These are phyloP conservation scores for Leishmania turanica DNA, from an alignment of 208 protist species.

Conservation along the genomic window DNA sequence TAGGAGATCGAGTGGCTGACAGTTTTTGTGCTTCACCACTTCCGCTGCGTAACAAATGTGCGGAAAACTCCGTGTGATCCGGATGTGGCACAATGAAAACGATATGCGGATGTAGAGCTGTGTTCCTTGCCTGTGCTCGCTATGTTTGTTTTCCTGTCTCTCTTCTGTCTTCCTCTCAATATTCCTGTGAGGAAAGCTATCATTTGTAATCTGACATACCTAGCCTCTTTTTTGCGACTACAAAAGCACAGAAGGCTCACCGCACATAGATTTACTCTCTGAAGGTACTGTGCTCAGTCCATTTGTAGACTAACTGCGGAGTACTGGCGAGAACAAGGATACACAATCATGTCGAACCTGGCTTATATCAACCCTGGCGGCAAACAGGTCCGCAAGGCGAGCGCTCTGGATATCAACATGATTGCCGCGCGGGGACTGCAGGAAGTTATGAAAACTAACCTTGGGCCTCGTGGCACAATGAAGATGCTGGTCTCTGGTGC, in stretches of 20 bases:
- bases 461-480: slow-evolving; percentile 99
- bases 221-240: background rate
- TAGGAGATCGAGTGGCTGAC: background rate
- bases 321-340: slow-evolving; percentile 18
- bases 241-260: background rate
- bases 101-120: background rate
- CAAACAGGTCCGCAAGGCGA: slow-evolving; percentile 78
- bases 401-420: slow-evolving; percentile 98
- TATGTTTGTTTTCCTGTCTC: slow-evolving; percentile 3
- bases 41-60: background rate
- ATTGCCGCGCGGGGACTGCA: slow-evolving; percentile 97
- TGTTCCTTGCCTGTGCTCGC: background rate
- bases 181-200: background rate
- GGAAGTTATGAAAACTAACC: slow-evolving; percentile 98
- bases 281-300: too few species aligned
- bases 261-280: background rate
- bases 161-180: background rate
- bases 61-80: background rate
- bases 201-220: background rate
- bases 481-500: slow-evolving; percentile 99
- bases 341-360: slow-evolving; percentile 53
- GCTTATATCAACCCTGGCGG: slow-evolving; percentile 93
- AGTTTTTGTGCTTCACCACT: background rate
- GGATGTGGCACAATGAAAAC: background rate
- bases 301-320: background rate